Evolutionary conservation across 148 eudicot species (phyloP).

Genomic region (Rhododendron ovatum): DNA sequence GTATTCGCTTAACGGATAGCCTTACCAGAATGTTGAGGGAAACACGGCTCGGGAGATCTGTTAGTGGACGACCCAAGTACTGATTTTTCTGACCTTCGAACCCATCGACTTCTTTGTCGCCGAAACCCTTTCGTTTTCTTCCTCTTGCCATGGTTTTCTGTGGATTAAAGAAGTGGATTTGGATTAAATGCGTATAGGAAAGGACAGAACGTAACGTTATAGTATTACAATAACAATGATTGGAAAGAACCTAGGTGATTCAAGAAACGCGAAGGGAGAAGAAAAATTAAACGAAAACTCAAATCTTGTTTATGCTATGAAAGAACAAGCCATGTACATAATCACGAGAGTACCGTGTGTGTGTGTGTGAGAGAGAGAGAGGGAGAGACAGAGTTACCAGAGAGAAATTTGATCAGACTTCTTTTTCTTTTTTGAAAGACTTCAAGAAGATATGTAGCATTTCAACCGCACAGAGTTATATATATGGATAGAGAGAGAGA

Average conservation of each 20-base stretch:
- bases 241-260: too few relatives aligned
- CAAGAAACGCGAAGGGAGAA: too few relatives aligned
- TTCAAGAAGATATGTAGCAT: background rate
- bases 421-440: too few relatives aligned
- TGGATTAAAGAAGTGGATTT: background rate
- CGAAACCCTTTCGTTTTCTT: background rate
- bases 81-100: background rate
- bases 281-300: too few relatives aligned
- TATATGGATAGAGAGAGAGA: background rate
- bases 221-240: too few relatives aligned
- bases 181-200: too few relatives aligned
- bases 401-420: background rate
- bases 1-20: background rate
- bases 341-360: background rate
- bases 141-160: background rate
- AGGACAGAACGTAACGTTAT: too few relatives aligned
- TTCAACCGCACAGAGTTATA: background rate
- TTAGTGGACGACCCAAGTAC: background rate
- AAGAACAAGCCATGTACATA: too few relatives aligned
- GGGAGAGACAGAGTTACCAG: too few relatives aligned
- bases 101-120: background rate
- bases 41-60: background rate
- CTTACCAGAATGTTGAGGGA: background rate
- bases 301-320: too few relatives aligned
- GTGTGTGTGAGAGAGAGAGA: background rate